These are phyloP conservation scores for Flaveria robusta DNA, from an alignment of 129 eudicot species.

Conservation along the genomic window DNA sequence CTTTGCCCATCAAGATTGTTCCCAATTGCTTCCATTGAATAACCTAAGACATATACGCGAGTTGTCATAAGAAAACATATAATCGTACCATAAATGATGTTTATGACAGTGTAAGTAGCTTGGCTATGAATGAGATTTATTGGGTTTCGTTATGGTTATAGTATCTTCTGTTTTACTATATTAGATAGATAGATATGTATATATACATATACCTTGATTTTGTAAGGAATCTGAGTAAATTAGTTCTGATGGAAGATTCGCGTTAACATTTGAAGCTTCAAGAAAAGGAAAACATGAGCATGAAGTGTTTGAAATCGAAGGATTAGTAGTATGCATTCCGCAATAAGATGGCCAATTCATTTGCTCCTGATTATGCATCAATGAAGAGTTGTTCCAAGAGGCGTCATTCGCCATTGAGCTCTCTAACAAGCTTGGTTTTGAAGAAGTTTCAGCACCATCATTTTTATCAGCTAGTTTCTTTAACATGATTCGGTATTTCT, in stretches of 20 bases:
- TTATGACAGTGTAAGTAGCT: not conserved
- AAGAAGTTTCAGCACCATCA: not conserved
- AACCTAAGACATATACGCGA: not conserved
- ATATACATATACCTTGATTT: constrained; percentile 21
- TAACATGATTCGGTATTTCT: constrained; percentile 27
- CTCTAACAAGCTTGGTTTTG: constrained; percentile 29
- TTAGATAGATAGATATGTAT: not conserved
- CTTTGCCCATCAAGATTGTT: constrained; percentile 18
- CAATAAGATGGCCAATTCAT: constrained; percentile 2
- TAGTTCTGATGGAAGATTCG: not conserved
- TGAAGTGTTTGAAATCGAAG: constrained; percentile 29
- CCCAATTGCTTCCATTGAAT: constrained; percentile 13
- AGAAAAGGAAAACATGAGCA: not conserved
- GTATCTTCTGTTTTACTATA: not conserved
- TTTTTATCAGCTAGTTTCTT: constrained; percentile 16
- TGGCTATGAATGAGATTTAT: too few species aligned
- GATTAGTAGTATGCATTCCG: constrained; percentile 2
- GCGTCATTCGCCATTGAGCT: constrained; percentile 22
- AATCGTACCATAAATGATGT: not conserved
- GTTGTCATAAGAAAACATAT: not conserved
- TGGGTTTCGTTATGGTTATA: too few species aligned
- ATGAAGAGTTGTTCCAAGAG: constrained; percentile 10
- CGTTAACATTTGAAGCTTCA: not conserved
- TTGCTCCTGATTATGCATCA: not conserved
- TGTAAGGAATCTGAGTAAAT: not conserved